Conservation (phyloP, 1,284 basidiomycete species). For the Phylloporus sp. region DNA sequence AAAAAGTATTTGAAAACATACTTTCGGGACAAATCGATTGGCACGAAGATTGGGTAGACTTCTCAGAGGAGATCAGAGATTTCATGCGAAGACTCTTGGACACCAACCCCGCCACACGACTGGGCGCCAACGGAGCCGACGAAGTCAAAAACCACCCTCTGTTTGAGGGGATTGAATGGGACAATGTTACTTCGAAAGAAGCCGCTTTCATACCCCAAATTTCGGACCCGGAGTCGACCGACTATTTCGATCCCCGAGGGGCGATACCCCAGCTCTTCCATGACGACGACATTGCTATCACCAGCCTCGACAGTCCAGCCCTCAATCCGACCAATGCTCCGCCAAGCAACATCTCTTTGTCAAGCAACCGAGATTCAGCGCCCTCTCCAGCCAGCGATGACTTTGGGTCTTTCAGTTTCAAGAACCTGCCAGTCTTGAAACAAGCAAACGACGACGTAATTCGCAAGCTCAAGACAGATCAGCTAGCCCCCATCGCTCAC, state of each 20-base stretch:
- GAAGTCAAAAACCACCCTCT: slow-evolving; percentile 95
- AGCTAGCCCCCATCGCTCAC: slow-evolving; percentile 73
- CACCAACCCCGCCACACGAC: slow-evolving; percentile 77
- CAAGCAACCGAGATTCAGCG: slow-evolving; percentile 48
- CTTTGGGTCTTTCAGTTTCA: slow-evolving; percentile 98
- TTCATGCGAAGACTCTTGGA: slow-evolving; percentile 92
- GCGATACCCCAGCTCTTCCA: slow-evolving; percentile 89
- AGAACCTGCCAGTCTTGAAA: slow-evolving; percentile 96
- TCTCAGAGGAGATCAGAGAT: slow-evolving; percentile 86
- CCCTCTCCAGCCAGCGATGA: slow-evolving; percentile 73
- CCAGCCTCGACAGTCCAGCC: slow-evolving; percentile 55
- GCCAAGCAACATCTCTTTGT: slow-evolving; percentile 53
- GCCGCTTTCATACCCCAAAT: slow-evolving; percentile 97
- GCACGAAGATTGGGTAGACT: slow-evolving; percentile 92
- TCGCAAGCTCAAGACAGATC: slow-evolving; percentile 88
- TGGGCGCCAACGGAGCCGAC: slow-evolving; percentile 88
- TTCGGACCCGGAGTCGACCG: slow-evolving; percentile 95
- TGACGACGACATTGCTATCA: slow-evolving; percentile 73
- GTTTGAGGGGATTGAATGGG: slow-evolving; percentile 93
- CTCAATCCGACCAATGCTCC: slow-evolving; percentile 44
- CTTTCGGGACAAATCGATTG: slow-evolving; percentile 95
- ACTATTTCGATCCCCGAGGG: slow-evolving; percentile 98
- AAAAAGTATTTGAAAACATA: slow-evolving; percentile 99
- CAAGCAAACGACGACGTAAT: slow-evolving; percentile 99
- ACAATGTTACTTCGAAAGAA: slow-evolving; percentile 84